phyloP scores from a whole-genome alignment of 2,329 filamentous ascomycete species.

The Lojkania enalia region DNA sequence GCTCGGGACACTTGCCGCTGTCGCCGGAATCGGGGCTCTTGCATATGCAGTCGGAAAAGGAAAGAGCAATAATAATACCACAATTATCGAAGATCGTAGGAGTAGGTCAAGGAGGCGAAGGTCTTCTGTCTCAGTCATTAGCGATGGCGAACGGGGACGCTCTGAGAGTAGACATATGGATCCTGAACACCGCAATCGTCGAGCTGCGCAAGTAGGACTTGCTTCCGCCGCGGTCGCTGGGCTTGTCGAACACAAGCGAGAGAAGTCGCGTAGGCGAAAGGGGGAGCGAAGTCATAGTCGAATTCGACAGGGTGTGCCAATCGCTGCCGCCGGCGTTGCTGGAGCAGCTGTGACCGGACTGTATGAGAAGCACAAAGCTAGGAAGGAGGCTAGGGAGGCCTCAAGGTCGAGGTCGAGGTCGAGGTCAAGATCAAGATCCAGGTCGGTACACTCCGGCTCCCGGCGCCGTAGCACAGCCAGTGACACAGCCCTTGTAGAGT shows the following conservation, averaged over 20 bases:
- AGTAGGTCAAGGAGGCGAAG: slow-evolving; percentile 52
- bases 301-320: slow-evolving; percentile 60
- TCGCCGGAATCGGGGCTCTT: slow-evolving; percentile 63
- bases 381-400: slow-evolving; percentile 58
- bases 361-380: slow-evolving; percentile 65
- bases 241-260: slow-evolving; percentile 61
- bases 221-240: slow-evolving; percentile 65
- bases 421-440: slow-evolving; percentile 49
- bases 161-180: slow-evolving; percentile 48
- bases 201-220: slow-evolving; percentile 64
- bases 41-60: slow-evolving; percentile 57
- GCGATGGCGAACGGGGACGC: slow-evolving; percentile 25
- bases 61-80: slow-evolving; percentile 52
- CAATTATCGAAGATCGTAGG: slow-evolving; percentile 51
- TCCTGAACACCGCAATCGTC: slow-evolving; percentile 58
- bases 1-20: slow-evolving; percentile 61
- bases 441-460: slow-evolving; percentile 50
- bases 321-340: slow-evolving; percentile 63
- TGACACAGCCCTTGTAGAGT: slow-evolving; percentile 63
- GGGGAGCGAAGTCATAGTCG: slow-evolving; percentile 60
- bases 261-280: slow-evolving; percentile 58
- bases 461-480: slow-evolving; percentile 49
- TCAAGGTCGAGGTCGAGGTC: slow-evolving; percentile 41
- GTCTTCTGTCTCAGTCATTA: slow-evolving; percentile 43
- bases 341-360: slow-evolving; percentile 64